A percentile compares a stretch with the other conserved stretches of the same genome.
Evolutionary conservation across 371 early-diverging fungal genomes (phyloP).

Genomic region (Syncephalastrum monosporum): DNA sequence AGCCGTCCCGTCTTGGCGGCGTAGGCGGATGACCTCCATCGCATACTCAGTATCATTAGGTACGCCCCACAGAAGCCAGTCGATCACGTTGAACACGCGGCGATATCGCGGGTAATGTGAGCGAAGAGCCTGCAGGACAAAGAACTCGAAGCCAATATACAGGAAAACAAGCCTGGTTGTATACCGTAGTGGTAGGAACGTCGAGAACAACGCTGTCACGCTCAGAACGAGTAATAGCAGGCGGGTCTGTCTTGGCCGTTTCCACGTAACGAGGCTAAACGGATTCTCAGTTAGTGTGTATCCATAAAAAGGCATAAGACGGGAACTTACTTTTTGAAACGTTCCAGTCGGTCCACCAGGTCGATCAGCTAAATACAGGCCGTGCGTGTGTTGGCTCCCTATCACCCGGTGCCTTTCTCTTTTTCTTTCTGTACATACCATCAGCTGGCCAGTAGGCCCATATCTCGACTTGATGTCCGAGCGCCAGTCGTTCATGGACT

Average conservation of each 20-base stretch:
- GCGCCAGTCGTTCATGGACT: conserved; percentile 31
- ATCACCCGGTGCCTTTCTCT: neutral
- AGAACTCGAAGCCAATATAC: conserved; percentile 43
- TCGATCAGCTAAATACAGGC: conserved; percentile 22
- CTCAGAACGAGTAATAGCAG: conserved; percentile 16
- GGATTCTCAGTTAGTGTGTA: neutral
- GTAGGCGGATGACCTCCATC: conserved; percentile 37
- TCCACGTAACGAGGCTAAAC: conserved; percentile 39
- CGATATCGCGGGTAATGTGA: conserved; percentile 44
- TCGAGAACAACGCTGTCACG: conserved; percentile 3
- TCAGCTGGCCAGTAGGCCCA: conserved; percentile 32
- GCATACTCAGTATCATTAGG: conserved; percentile 51
- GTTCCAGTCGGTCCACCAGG: conserved; percentile 35
- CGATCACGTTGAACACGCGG: conserved; percentile 41
- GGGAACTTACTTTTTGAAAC: conserved; percentile 34
- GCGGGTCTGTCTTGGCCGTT: conserved; percentile 36
- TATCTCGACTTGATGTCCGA: conserved; percentile 28
- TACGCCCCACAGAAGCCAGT: conserved; percentile 44
- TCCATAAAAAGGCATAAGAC: neutral
- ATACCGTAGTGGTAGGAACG: conserved; percentile 21
- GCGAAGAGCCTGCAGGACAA: conserved; percentile 39
- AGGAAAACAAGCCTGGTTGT: conserved; percentile 23
- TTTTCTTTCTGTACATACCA: conserved; percentile 18
- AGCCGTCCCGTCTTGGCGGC: conserved; percentile 8
- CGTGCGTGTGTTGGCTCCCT: neutral